Evolutionary conservation across 148 eudicot species (phyloP), one percentile per base, ranked within the genome.

Genomic region (Fagopyrum esculentum): DNA sequence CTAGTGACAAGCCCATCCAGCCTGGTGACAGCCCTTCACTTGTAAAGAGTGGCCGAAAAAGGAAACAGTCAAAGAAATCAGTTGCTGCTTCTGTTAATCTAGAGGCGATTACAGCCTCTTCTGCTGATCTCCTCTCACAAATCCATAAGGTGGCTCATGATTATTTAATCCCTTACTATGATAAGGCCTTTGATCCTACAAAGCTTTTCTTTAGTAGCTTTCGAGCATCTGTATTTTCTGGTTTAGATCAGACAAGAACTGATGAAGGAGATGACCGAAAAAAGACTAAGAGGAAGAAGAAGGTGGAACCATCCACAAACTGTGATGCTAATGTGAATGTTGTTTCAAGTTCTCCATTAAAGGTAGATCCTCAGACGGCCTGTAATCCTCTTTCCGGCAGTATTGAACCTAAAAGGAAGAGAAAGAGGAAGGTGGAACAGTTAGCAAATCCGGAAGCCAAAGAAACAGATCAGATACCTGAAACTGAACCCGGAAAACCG

Each of bases 61-160:
- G 64, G 72, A 70, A 68, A 74, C 68, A 59, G 77, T 45, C 82
- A 3, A 80, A 12, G 75, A 88, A 87, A 77, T 56, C 81, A 50
- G 43, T 73, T 30, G 74, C 77, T 71, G 54, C 26, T 68, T 72
- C 73, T 45, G 77, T 30, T 61, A 76, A 77, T 69, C 50, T 77
- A 9, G 77, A 49, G 55, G 80, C 48, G 16, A 80, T 82, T 68
- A 70, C 76, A 74, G 83, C 84, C 75, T 76, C 87, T 71, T 80
- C 92, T 15, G 78, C 82, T 45, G 84, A 85, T 76, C 78, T 93
- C 83, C 89, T 93, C 69, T 80, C 83, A 7, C 86, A 89, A 77
- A 82, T 93, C 35, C 86, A 73, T 47, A 69, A 73, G 63, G 83
- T 86, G 11, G 89, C 91, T 79, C 68, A 81, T 52, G 90, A 89